Evolutionary conservation across 2,329 filamentous ascomycete species (phyloP).

Genomic region (Aureobasidium sp.): DNA sequence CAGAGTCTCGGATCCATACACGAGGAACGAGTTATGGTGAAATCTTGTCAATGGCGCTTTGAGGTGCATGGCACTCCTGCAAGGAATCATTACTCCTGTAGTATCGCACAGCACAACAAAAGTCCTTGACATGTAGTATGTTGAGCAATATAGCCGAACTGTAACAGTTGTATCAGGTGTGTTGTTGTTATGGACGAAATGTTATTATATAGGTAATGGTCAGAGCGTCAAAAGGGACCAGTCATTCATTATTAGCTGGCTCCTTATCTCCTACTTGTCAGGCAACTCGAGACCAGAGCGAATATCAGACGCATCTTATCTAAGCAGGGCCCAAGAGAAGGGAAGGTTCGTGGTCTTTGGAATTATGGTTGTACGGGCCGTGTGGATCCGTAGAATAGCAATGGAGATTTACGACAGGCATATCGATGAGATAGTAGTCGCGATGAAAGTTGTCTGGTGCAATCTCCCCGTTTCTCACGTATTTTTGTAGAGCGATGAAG

Average conservation of each 20-base stretch:
- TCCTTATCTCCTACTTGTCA: not conserved
- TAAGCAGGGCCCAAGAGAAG: not conserved
- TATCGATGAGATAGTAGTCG: no score
- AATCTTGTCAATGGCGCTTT: not conserved
- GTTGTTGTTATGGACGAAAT: not conserved
- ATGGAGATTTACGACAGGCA: not conserved
- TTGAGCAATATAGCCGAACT: no score
- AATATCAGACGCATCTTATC: not conserved
- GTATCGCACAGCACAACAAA: no score
- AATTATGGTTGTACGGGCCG: no score
- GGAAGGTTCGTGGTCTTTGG: no score
- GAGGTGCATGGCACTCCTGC: not conserved
- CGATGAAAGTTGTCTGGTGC: not conserved
- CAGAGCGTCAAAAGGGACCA: not conserved
- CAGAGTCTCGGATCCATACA: not conserved
- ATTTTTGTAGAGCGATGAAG: not conserved
- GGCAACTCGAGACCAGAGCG: not conserved
- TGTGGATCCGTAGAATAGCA: no score
- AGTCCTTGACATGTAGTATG: no score
- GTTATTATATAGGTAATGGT: not conserved
- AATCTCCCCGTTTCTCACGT: slow-evolving; percentile 2
- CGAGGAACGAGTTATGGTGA: not conserved
- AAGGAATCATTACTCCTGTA: no score
- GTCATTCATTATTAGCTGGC: not conserved
- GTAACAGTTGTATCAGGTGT: not conserved